Percentiles rank a stretch among this genome's conserved stretches.
Conservation (phyloP, 768 basidiomycete species). For the Ephemerocybe angulata region DNA sequence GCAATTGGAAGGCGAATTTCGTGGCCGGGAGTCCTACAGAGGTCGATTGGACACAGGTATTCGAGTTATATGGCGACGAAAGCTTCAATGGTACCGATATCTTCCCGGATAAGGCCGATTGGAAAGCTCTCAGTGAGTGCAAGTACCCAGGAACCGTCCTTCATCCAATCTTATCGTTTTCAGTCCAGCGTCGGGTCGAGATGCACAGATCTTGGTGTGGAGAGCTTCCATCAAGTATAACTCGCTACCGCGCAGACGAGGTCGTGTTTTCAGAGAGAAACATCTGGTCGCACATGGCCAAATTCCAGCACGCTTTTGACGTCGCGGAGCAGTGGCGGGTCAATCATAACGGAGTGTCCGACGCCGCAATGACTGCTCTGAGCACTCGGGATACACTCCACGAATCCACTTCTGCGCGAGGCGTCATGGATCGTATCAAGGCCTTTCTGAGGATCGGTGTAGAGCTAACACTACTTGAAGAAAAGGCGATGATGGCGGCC, state of each 20-base stretch:
- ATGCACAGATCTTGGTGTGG: conserved; percentile 1
- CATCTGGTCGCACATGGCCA: not conserved
- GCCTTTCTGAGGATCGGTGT: no score
- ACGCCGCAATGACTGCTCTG: no score
- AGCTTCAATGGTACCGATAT: not conserved
- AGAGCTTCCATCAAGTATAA: not conserved
- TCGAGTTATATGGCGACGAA: not conserved
- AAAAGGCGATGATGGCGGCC: no score
- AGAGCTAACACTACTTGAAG: no score
- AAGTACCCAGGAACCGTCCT: no score
- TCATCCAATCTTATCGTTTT: no score
- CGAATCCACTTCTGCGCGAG: no score
- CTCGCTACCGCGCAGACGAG: not conserved
- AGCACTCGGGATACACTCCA: no score
- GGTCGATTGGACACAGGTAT: no score
- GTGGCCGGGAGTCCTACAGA: not conserved
- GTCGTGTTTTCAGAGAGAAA: not conserved
- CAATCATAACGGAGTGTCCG: no score
- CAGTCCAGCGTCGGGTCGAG: not conserved
- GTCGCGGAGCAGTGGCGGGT: not conserved
- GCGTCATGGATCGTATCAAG: no score
- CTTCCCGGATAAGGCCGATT: not conserved
- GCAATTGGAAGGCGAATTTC: not conserved
- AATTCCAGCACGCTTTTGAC: not conserved
- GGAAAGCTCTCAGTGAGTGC: conserved; percentile 9